Conservation (phyloP, 2,329 filamentous ascomycete genomes). For the Neurospora sp. region DNA sequence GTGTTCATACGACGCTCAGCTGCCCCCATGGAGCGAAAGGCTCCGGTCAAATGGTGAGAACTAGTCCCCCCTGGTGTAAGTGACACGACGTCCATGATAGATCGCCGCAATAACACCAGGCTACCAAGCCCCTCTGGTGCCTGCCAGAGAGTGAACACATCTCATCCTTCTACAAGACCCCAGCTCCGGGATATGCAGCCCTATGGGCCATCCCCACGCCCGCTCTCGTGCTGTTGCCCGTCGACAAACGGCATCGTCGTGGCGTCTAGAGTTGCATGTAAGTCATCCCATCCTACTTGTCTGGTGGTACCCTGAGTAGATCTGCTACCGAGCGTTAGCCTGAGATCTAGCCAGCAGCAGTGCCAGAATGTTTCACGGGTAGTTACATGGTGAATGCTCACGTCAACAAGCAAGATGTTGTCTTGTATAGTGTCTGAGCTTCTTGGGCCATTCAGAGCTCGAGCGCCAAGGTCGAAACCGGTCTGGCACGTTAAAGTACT, state of each 20-base stretch:
- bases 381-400: neutral
- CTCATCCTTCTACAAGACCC: neutral
- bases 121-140: neutral
- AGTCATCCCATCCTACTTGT: neutral
- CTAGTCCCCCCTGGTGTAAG: neutral
- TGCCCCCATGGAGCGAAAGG: neutral
- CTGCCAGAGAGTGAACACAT: neutral
- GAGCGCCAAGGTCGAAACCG: neutral
- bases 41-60: neutral
- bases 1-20: neutral
- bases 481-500: neutral
- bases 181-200: neutral
- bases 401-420: neutral
- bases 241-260: neutral
- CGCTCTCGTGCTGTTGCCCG: neutral
- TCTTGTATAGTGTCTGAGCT: neutral
- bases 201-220: neutral
- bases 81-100: neutral
- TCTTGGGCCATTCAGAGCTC: neutral
- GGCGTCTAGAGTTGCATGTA: neutral
- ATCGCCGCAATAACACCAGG: neutral
- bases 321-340: neutral
- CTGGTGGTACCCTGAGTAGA: neutral
- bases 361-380: neutral
- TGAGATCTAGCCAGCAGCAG: neutral